These are phyloP conservation scores for Malassezia furfur DNA, from an alignment of 1,284 basidiomycete species.

Conservation along the genomic window DNA sequence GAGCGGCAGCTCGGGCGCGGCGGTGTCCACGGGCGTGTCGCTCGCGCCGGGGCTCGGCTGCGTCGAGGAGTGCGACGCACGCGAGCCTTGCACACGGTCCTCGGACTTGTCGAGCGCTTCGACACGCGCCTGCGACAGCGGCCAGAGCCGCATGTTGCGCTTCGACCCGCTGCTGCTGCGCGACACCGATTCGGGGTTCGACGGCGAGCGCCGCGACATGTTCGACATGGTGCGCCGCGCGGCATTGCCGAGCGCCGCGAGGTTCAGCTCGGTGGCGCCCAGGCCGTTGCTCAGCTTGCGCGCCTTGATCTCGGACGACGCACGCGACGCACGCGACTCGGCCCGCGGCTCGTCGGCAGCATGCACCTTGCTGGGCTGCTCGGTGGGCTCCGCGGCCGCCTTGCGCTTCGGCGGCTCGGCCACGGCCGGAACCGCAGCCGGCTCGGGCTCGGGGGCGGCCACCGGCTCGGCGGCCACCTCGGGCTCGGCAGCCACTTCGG, in stretches of 20 bases:
- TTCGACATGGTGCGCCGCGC: neutral
- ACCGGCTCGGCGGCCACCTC: neutral
- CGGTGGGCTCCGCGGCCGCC: neutral
- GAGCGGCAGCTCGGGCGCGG: neutral
- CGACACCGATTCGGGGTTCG: neutral
- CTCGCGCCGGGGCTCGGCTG: neutral
- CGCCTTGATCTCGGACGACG: neutral
- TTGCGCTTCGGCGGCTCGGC: constrained; percentile 6
- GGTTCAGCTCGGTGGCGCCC: neutral
- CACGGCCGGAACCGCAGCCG: neutral
- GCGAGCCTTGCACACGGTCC: neutral
- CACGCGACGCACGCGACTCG: neutral
- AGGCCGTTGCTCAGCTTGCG: constrained; percentile 7
- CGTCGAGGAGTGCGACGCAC: neutral
- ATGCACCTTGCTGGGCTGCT: constrained; percentile 4
- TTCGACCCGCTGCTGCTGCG: neutral
- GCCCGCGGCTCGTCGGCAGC: constrained; percentile 1
- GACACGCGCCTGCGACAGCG: neutral
- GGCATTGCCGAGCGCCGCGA: neutral
- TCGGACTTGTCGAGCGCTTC: neutral
- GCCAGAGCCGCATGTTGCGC: neutral
- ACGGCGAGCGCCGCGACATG: neutral
- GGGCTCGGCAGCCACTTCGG: neutral
- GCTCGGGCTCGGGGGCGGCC: neutral
- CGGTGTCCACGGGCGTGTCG: neutral